Evolutionary conservation across 2,329 filamentous ascomycete species (phyloP).

Genomic region (Monosporascus sp.): DNA sequence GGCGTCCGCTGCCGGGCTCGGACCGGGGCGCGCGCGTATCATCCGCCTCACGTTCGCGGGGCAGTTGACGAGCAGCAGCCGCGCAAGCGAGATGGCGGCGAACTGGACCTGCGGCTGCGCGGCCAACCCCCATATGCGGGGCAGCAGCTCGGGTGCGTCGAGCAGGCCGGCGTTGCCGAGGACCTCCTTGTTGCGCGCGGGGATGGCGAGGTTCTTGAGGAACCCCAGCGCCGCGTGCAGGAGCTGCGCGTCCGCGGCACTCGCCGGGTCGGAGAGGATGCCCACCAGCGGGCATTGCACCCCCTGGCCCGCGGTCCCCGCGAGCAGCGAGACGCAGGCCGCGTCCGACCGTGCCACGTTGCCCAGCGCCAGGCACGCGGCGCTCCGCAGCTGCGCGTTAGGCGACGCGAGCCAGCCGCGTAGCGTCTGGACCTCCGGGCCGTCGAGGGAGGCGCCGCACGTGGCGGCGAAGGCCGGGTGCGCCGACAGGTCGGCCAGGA

Average conservation of each 20-base stretch:
- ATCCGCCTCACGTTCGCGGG: slow-evolving; percentile 45
- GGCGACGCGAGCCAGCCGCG: slow-evolving; percentile 40
- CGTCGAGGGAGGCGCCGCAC: slow-evolving; percentile 33
- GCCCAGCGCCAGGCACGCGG: slow-evolving; percentile 55
- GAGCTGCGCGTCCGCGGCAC: slow-evolving; percentile 40
- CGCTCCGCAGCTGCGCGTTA: slow-evolving; percentile 43
- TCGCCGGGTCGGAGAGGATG: slow-evolving; percentile 35
- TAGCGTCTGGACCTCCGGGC: slow-evolving; percentile 35
- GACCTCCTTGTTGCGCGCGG: slow-evolving; percentile 44
- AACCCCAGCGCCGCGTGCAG: slow-evolving; percentile 54
- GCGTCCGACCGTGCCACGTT: slow-evolving; percentile 57
- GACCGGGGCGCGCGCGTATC: background rate
- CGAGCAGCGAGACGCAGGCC: slow-evolving; percentile 44
- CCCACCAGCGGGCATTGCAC: slow-evolving; percentile 38
- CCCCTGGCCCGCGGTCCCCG: slow-evolving; percentile 26
- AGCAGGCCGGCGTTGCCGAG: slow-evolving; percentile 43
- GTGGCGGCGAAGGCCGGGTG: slow-evolving; percentile 38
- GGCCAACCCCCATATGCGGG: slow-evolving; percentile 49
- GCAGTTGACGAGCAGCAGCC: slow-evolving; percentile 50
- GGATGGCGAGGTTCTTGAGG: slow-evolving; percentile 60
- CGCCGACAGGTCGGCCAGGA: slow-evolving; percentile 46
- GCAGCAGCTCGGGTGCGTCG: slow-evolving; percentile 35
- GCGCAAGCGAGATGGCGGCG: slow-evolving; percentile 50
- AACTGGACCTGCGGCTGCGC: slow-evolving; percentile 54
- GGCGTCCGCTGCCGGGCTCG: background rate